Evolutionary conservation across 2,329 filamentous ascomycete genomes (phyloP).

Genomic region (Shiraia sp.): DNA sequence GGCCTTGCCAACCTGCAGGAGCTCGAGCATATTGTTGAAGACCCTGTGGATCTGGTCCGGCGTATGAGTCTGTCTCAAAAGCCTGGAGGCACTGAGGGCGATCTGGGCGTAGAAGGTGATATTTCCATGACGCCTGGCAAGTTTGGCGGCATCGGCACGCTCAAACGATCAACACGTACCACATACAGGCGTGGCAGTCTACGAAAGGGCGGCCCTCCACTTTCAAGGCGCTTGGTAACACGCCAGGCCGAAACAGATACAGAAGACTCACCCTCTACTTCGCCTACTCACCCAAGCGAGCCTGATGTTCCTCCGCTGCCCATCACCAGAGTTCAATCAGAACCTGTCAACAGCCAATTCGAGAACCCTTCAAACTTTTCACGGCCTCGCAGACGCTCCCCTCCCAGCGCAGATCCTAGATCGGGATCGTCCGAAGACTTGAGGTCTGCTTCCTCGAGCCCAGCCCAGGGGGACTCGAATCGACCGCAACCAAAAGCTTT

Average conservation of each 20-base stretch:
- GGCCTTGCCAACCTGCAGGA: constrained; percentile 62
- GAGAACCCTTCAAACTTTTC: constrained; percentile 60
- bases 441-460: constrained; percentile 18
- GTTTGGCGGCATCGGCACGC: constrained; percentile 72
- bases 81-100: not conserved
- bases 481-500: constrained; percentile 52
- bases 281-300: constrained; percentile 49
- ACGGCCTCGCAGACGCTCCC: constrained; percentile 52
- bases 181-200: constrained; percentile 89
- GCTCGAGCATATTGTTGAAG: constrained; percentile 80
- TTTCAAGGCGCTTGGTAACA: constrained; percentile 70
- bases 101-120: constrained; percentile 52
- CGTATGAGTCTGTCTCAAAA: constrained; percentile 63
- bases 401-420: constrained; percentile 22
- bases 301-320: constrained; percentile 47
- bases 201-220: constrained; percentile 73
- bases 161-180: constrained; percentile 88
- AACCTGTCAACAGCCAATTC: constrained; percentile 57
- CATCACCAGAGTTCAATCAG: constrained; percentile 69
- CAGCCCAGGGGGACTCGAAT: constrained; percentile 37
- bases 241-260: constrained; percentile 66
- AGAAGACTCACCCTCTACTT: constrained; percentile 55
- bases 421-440: constrained; percentile 32
- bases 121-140: constrained; percentile 82
- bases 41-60: constrained; percentile 72